Evolutionary conservation across 2,329 filamentous ascomycete genomes (phyloP), one percentile per base, ranked within the genome.

Genomic region (Plenodomus tracheiphilus): DNA sequence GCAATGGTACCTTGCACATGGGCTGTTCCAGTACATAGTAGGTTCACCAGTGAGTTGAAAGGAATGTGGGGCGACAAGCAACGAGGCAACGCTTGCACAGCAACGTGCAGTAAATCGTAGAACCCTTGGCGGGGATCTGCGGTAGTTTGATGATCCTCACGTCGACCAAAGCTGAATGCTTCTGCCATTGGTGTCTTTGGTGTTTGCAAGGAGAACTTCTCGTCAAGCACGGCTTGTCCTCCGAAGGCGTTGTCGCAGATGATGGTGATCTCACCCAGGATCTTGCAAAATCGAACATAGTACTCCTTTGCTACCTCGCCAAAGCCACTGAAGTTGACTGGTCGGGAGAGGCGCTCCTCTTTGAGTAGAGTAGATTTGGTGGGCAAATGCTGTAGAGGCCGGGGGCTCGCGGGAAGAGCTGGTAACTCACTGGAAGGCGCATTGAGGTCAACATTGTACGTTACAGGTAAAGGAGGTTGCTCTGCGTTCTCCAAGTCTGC

Each of bases 181-280:
- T 97, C 94, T 1, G 92, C 82, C 59, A 97, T 93, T 1, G 95
- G 94, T 0, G 94, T 99, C 72, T 97, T 97, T 0, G 94, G 92
- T 0, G 89, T 88, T 8, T 88, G 84, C 39, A 88, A 86, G 52
- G 83, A 89, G 68, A 97, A 96, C 67, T 97, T 97, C 71, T 99
- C 95, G 65, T 99, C 94, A 40, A 97, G 74, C 0, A 91, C 90
- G 25, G 93, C 94, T 75, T 99, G 94, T 0, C 94, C 94, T 43
- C 94, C 95, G 75, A 99, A 99, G 0, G 93, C 89, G 62, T 96
- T 94, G 71, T 99, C 94, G 72, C 94, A 99, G 28, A 97, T 87
- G 38, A 97, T 88, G 2, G 92, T 96, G 47, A 99, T 95, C 69
- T 96, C 95, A 20, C 93, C 94, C 7, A 99, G 77, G 19, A 99